A percentile compares a stretch with the other conserved stretches of the same genome.
Conservation (phyloP, 192 early-diverging fungal genomes). For the Coemansia sp. region DNA sequence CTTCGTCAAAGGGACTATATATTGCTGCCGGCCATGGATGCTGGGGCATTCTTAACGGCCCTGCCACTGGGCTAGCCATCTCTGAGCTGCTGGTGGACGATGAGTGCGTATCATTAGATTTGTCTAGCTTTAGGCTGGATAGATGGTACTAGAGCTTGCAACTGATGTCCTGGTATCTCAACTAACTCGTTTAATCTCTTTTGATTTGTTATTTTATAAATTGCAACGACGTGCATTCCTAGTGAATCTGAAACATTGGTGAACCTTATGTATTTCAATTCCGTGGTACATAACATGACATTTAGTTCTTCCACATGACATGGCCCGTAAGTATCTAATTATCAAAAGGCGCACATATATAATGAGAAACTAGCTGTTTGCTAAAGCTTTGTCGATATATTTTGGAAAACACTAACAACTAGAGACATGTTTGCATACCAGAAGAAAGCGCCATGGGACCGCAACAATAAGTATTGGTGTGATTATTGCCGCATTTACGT, state of each 20-base stretch:
- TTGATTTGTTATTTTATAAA: slow-evolving; percentile 3
- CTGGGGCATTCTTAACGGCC: slow-evolving; percentile 55
- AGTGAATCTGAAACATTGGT: neutral
- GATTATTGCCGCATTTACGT: slow-evolving; percentile 81
- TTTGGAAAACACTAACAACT: neutral
- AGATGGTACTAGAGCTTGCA: slow-evolving; percentile 23
- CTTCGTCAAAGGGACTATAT: slow-evolving; percentile 36
- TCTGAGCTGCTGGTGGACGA: slow-evolving; percentile 48
- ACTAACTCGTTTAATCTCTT: neutral
- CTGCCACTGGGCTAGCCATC: slow-evolving; percentile 46
- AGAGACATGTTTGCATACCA: slow-evolving; percentile 22
- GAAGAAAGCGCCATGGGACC: slow-evolving; percentile 48
- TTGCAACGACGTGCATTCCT: neutral
- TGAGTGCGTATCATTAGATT: slow-evolving; percentile 30
- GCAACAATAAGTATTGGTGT: slow-evolving; percentile 79
- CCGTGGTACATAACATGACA: no score
- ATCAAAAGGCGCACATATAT: no score
- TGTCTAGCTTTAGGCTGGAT: slow-evolving; percentile 45
- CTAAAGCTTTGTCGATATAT: neutral
- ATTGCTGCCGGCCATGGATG: slow-evolving; percentile 54
- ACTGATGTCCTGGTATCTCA: neutral
- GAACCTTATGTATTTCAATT: no score
- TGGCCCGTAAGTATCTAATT: no score
- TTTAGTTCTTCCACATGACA: no score
- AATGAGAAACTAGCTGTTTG: no score